These are phyloP conservation scores for Clonostachys byssicola DNA, from an alignment of 2,329 filamentous ascomycete species.

Conservation along the genomic window DNA sequence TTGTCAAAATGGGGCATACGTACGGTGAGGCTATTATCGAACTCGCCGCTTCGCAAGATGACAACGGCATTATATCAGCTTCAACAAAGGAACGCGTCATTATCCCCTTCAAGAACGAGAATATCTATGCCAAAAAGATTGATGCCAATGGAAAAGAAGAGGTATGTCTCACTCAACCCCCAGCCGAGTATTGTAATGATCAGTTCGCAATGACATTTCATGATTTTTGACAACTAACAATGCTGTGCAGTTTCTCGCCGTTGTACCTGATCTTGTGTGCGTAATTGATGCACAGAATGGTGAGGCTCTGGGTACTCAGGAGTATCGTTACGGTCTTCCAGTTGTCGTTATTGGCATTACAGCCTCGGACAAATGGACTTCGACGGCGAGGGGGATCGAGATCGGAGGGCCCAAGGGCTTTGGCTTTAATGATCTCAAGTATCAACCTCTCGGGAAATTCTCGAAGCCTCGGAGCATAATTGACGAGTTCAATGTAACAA, in stretches of 20 bases:
- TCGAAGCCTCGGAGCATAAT: slow-evolving; percentile 46
- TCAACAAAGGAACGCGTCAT: slow-evolving; percentile 38
- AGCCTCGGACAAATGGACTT: slow-evolving; percentile 38
- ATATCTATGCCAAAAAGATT: slow-evolving; percentile 49
- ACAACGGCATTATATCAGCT: slow-evolving; percentile 27
- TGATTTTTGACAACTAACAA: too few relatives aligned
- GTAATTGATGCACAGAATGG: slow-evolving; percentile 53
- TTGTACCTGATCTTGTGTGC: slow-evolving; percentile 52
- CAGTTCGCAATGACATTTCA: too few relatives aligned
- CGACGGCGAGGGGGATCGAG: slow-evolving; percentile 37
- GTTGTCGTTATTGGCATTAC: slow-evolving; percentile 44
- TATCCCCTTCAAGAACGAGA: slow-evolving; percentile 73
- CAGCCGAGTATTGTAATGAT: too few relatives aligned
- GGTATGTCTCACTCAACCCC: slow-evolving; percentile 19
- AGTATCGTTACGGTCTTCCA: slow-evolving; percentile 49
- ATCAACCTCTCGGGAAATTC: slow-evolving; percentile 41
- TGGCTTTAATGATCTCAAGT: slow-evolving; percentile 41
- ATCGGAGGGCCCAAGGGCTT: slow-evolving; percentile 45
- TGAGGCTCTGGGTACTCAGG: slow-evolving; percentile 50
- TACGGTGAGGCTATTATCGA: slow-evolving; percentile 54
- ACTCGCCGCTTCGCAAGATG: slow-evolving; percentile 10
- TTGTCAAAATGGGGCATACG: slow-evolving; percentile 50
- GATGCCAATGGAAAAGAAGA: slow-evolving; percentile 16
- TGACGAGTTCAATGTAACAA: slow-evolving; percentile 32
- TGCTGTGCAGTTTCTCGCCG: slow-evolving; percentile 32